Base-by-base conservation (phyloP, 2,329 filamentous ascomycete species). In the Apiospora sp. region DNA sequence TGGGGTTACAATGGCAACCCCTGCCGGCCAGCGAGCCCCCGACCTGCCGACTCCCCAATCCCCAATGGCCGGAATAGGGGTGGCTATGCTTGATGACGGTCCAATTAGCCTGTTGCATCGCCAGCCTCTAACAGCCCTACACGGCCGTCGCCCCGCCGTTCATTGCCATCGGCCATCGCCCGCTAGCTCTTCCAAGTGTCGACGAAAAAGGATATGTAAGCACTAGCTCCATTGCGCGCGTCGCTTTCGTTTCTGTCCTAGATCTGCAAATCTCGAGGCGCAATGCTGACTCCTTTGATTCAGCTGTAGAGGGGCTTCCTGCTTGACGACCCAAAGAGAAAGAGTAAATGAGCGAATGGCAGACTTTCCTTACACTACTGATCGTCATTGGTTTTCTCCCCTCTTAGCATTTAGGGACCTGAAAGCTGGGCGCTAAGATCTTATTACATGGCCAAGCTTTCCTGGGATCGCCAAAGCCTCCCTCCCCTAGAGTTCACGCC, bases 381-480 rank as follows among this genome's bases (percentile, higher is more conserved):
- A 64, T 64, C 34, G 22, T 64, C 34, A 34, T 41, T 37, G 30
- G 34, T 16, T 10, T 61, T 7, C 12, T 24, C 14, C 14, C 44
- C 14, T 7, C 4, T 19, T 16, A 22, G 22, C 44, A 1, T 48
- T 22, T 30, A 14, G 37, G 37, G 16, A 27, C 30, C 58, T 37
- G 4, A 41, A 41, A 30, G 58, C 30, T 64, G 19, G 58, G 22
- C 58, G 19, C 58, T 64, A 41, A 41, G 19, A 41, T 64, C 34
- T n/a, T n/a, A 64, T 41, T 41, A 19, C 58, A 41, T 41, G 19
- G 58, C 58, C n/a, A 64, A 64, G 58, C 58, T 41, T 64, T n/a
- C 58, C 12, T n/a, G 41, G 34, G 30, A 41, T 41, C 58, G 22
- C 19, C 58, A 64, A 64, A 64, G 30, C 58, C 58, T 64, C 34